Evolutionary conservation across 305 asterid genomes (phyloP).

Genomic region (Fraxinus nigra): DNA sequence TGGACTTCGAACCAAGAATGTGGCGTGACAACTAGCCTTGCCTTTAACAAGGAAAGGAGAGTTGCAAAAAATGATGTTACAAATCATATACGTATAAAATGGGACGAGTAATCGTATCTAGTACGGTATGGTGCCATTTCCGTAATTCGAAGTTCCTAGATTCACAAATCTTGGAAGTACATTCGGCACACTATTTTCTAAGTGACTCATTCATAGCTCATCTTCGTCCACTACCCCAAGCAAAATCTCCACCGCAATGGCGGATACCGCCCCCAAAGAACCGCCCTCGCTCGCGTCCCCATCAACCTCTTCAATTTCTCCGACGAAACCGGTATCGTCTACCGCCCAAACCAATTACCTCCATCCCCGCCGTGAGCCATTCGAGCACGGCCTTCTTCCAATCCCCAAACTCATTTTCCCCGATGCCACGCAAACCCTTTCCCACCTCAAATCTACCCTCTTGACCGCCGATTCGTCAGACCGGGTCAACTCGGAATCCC

Average conservation of each 20-base stretch:
- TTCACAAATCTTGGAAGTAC: slow-evolving; percentile 4
- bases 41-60: background rate
- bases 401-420: slow-evolving; percentile 72
- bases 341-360: slow-evolving; percentile 33
- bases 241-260: background rate
- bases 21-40: background rate
- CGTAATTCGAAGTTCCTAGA: background rate
- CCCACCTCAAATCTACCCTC: slow-evolving; percentile 64
- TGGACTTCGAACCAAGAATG: background rate
- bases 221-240: slow-evolving; percentile 26
- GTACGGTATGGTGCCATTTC: background rate
- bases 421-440: slow-evolving; percentile 71
- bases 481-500: slow-evolving; percentile 42
- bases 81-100: background rate
- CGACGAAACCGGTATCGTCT: background rate
- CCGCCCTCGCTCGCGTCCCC: background rate
- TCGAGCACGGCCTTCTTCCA: slow-evolving; percentile 42
- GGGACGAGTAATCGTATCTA: background rate
- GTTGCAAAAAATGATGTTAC: background rate
- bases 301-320: background rate
- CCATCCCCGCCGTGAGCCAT: slow-evolving; percentile 89
- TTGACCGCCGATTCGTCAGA: slow-evolving; percentile 42
- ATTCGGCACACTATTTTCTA: slow-evolving; percentile 4
- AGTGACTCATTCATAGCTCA: slow-evolving; percentile 16
- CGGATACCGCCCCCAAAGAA: background rate